phyloP scores from a whole-genome alignment of 164 flowering plant genomes.

The Nymphaea colorata region DNA sequence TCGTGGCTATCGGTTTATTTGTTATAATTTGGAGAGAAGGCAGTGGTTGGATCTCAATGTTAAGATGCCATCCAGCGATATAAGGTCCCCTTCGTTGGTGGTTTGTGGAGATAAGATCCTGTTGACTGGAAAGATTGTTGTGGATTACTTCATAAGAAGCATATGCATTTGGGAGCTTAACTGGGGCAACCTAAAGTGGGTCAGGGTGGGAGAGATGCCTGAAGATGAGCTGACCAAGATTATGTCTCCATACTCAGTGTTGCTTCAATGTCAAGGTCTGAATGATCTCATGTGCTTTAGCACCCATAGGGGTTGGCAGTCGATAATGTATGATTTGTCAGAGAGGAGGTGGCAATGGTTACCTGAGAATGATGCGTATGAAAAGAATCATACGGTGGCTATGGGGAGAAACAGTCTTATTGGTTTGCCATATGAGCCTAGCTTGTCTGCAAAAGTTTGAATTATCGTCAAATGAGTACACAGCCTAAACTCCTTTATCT shows the following conservation, averaged over 20 bases:
- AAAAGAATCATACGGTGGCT: constrained; percentile 12
- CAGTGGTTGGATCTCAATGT: constrained; percentile 20
- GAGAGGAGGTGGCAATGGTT: constrained; percentile 12
- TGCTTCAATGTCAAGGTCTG: constrained; percentile 20
- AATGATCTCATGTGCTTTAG: constrained; percentile 22
- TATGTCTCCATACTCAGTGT: constrained; percentile 13
- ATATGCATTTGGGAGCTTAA: constrained; percentile 20
- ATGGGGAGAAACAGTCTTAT: constrained; percentile 16
- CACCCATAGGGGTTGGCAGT: constrained; percentile 21
- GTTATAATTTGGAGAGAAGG: constrained; percentile 12
- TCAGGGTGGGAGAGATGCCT: constrained; percentile 15
- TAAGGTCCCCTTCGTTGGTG: constrained; percentile 17
- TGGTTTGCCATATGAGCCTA: constrained; percentile 16
- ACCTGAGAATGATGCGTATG: constrained; percentile 11
- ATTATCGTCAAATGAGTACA: not conserved
- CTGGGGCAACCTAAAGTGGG: constrained; percentile 14
- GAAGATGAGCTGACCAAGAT: constrained; percentile 17
- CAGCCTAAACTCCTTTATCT: not conserved
- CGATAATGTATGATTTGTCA: constrained; percentile 12
- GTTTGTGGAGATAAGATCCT: constrained; percentile 15
- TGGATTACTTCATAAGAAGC: constrained; percentile 18
- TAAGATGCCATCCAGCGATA: constrained; percentile 12
- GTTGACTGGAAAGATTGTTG: constrained; percentile 21
- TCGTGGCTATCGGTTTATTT: constrained; percentile 12
- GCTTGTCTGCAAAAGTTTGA: constrained; percentile 14